Evolutionary conservation across 2,329 filamentous ascomycete genomes (phyloP).

Genomic region (Penicillium sp.): DNA sequence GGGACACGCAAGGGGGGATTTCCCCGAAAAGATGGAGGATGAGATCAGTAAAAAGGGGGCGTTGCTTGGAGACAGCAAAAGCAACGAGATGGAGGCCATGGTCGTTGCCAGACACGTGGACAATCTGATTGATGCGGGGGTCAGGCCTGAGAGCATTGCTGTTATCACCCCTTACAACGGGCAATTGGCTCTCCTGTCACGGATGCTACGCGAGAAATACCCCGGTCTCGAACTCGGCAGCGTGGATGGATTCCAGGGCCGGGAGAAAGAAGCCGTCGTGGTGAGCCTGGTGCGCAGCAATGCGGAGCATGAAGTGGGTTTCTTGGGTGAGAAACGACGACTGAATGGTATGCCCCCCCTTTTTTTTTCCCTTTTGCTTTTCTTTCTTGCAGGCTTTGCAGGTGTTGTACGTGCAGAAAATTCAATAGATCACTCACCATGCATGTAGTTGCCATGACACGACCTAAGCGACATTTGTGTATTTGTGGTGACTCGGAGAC

Average conservation of each 20-base stretch:
- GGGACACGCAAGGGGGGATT: conserved; percentile 96
- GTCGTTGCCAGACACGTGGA: conserved; percentile 76
- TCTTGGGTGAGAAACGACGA: conserved; percentile 84
- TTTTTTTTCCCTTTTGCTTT: conserved; percentile 9
- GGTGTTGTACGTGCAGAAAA: neutral
- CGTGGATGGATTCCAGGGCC: conserved; percentile 94
- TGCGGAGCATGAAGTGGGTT: conserved; percentile 80
- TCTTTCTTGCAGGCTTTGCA: neutral
- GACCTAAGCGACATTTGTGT: conserved; percentile 84
- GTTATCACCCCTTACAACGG: conserved; percentile 96
- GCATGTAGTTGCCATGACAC: conserved; percentile 84
- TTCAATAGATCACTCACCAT: conserved; percentile 10
- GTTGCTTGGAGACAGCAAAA: conserved; percentile 72
- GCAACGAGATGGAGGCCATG: conserved; percentile 84
- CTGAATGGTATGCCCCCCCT: conserved; percentile 69
- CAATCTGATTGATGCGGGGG: conserved; percentile 72
- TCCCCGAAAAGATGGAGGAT: conserved; percentile 77
- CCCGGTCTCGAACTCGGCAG: conserved; percentile 91
- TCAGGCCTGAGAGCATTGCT: conserved; percentile 80
- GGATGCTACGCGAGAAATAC: conserved; percentile 73
- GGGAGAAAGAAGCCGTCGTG: conserved; percentile 93
- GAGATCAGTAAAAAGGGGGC: conserved; percentile 54
- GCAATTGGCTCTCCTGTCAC: conserved; percentile 75
- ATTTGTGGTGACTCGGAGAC: conserved; percentile 94
- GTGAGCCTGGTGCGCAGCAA: conserved; percentile 95